phyloP scores from a whole-genome alignment of 176 grass and related monocot genomes.

The Avena insularis region DNA sequence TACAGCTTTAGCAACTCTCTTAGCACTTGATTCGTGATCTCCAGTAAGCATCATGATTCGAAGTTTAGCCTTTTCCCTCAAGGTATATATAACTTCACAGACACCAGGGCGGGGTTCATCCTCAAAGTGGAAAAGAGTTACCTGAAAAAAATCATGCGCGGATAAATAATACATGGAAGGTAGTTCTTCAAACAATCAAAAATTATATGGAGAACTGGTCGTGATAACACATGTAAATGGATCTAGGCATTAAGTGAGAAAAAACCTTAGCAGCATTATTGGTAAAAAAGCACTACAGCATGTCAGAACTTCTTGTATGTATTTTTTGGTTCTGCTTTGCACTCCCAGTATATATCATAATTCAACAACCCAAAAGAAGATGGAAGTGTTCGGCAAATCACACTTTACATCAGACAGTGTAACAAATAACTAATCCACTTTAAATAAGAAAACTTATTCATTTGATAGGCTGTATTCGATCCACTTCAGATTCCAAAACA shows the following conservation, averaged over 20 bases:
- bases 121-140: slow-evolving; percentile 97
- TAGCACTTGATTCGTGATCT: slow-evolving; percentile 94
- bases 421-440: background rate
- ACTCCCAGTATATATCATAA: background rate
- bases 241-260: background rate
- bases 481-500: background rate
- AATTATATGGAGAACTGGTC: background rate
- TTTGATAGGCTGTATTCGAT: background rate
- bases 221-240: slow-evolving; percentile 13
- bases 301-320: background rate
- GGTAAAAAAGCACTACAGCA: slow-evolving; percentile 24
- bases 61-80: slow-evolving; percentile 85
- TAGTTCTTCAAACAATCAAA: slow-evolving; percentile 14
- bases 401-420: slow-evolving; percentile 10
- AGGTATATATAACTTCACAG: slow-evolving; percentile 87
- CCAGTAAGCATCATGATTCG: slow-evolving; percentile 96
- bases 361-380: background rate
- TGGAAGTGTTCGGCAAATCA: slow-evolving; percentile 4
- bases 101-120: slow-evolving; percentile 83
- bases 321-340: background rate
- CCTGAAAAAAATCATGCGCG: slow-evolving; percentile 43
- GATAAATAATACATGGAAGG: slow-evolving; percentile 8
- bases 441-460: background rate
- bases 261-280: background rate
- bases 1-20: slow-evolving; percentile 89